phyloP scores from a whole-genome alignment of 2,329 filamentous ascomycete species.

The Lasiodiplodia hormozganensis region DNA sequence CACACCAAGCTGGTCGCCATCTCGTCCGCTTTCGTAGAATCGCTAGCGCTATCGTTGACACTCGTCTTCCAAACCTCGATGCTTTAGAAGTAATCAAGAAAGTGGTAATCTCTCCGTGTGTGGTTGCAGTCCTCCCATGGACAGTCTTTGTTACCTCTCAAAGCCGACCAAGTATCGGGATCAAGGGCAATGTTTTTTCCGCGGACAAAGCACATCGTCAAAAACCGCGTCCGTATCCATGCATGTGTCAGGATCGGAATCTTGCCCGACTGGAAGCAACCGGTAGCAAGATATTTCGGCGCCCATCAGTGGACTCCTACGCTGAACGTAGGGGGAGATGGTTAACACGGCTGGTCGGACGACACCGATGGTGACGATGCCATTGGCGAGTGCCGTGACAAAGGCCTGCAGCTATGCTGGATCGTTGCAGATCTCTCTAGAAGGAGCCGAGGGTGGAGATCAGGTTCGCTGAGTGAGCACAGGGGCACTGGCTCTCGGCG shows the following conservation, averaged over 20 bases:
- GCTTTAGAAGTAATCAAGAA: slow-evolving; percentile 32
- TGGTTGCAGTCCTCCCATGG: slow-evolving; percentile 81
- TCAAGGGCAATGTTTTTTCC: slow-evolving; percentile 57
- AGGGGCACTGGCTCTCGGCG: slow-evolving; percentile 37
- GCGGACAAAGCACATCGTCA: slow-evolving; percentile 94
- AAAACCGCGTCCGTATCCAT: slow-evolving; percentile 76
- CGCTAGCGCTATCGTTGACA: slow-evolving; percentile 31
- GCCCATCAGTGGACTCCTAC: slow-evolving; percentile 63
- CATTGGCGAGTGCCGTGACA: slow-evolving; percentile 61
- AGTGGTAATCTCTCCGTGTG: slow-evolving; percentile 73
- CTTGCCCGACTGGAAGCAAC: slow-evolving; percentile 35
- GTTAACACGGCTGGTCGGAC: slow-evolving; percentile 72
- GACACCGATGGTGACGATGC: slow-evolving; percentile 56
- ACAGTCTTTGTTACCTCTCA: slow-evolving; percentile 95
- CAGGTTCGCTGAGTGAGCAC: slow-evolving; percentile 38
- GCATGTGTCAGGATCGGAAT: slow-evolving; percentile 39
- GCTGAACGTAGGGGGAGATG: slow-evolving; percentile 63
- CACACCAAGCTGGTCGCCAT: slow-evolving; percentile 31
- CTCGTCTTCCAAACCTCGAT: slow-evolving; percentile 31
- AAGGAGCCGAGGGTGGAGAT: slow-evolving; percentile 49
- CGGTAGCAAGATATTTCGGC: slow-evolving; percentile 53
- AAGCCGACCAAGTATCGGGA: slow-evolving; percentile 57
- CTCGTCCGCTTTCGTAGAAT: slow-evolving; percentile 40
- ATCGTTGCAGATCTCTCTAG: slow-evolving; percentile 39
- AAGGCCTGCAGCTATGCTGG: slow-evolving; percentile 53